Base-by-base conservation (phyloP, 768 basidiomycete species). In the Mrakia frigida region DNA sequence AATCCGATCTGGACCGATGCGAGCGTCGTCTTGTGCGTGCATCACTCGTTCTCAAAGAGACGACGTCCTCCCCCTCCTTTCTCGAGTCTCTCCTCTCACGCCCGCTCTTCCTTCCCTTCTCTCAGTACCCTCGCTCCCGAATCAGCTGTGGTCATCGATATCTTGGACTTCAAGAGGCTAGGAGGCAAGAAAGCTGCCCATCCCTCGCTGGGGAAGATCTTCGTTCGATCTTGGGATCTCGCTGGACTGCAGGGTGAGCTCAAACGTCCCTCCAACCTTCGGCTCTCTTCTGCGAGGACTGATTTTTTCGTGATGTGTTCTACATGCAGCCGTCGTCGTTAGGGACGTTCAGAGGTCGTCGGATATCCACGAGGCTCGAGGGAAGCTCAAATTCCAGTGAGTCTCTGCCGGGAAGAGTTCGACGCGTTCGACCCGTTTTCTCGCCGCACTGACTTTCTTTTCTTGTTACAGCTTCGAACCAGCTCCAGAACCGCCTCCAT, bases 1-100 rank as follows among this genome's bases (percentile, higher is more conserved):
- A 94, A 93, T 84, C 92, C 94, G 0, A 94, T 95, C 84, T 97
- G 94, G 94, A 96, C 93, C 82, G 96, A 98, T 43, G 43, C 43
- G 85, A 92, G 91, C 82, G 98, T 98, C 84, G 96, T 98, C 82
- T 91, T 99, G 95, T 96, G 78, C 81, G 91, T 82, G 18, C 52
- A 21, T 53, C 52, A 2, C 52, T 53, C 16, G 6, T 25, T 10
- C 52, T 18, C 25, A 21, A n/a, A 21, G 23, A 18, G 16, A 21
- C 52, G 52, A 53, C 52, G 52, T 53, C 52, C 21, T 53, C 52
- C 21, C 52, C n/a, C n/a, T n/a, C n/a, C n/a, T n/a, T n/a, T n/a
- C n/a, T n/a, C n/a, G n/a, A n/a, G n/a, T n/a, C n/a, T n/a, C 16
- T 56, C 39, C 68, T 33, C 60, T 41, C 76, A 31, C 2, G 14